These are phyloP conservation scores for Tulasnella sp. DNA, from an alignment of 768 basidiomycete genomes.

Conservation along the genomic window DNA sequence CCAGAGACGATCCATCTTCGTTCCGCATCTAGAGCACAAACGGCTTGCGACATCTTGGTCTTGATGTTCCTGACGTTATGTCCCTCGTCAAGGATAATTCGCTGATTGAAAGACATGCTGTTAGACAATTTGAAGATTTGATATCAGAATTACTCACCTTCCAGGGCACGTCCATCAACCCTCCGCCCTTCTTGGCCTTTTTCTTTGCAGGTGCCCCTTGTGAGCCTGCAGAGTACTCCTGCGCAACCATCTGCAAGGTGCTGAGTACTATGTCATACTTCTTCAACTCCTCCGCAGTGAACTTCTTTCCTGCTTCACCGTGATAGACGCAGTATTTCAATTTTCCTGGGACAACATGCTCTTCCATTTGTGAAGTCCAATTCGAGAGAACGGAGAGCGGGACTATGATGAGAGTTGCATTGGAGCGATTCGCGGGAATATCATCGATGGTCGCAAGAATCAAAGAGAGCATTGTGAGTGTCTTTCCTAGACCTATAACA, in stretches of 20 bases:
- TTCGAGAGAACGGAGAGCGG: constrained; percentile 79
- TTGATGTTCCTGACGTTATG: constrained; percentile 76
- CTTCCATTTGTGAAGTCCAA: constrained; percentile 73
- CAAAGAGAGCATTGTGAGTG: constrained; percentile 74
- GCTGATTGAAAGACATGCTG: constrained; percentile 26
- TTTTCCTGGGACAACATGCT: constrained; percentile 47
- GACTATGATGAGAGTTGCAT: constrained; percentile 67
- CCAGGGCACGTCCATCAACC: constrained; percentile 63
- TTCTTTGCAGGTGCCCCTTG: constrained; percentile 30
- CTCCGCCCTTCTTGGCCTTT: constrained; percentile 35
- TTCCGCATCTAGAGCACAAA: constrained; percentile 48
- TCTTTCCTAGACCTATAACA: constrained; percentile 51
- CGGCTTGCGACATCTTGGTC: constrained; percentile 70
- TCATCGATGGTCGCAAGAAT: constrained; percentile 66
- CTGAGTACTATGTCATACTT: constrained; percentile 70
- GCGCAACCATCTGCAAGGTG: constrained; percentile 60
- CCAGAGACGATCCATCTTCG: constrained; percentile 69
- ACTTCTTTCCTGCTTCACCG: constrained; percentile 42
- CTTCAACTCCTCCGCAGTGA: constrained; percentile 46
- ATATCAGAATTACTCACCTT: constrained; percentile 38
- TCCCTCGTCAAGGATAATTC: constrained; percentile 79
- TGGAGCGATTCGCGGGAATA: constrained; percentile 39
- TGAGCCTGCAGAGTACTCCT: constrained; percentile 38
- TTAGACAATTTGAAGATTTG: background rate
- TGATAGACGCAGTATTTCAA: constrained; percentile 56